Base-by-base conservation (phyloP, 2,329 filamentous ascomycete species). In the Mycocentrospora acerina region DNA sequence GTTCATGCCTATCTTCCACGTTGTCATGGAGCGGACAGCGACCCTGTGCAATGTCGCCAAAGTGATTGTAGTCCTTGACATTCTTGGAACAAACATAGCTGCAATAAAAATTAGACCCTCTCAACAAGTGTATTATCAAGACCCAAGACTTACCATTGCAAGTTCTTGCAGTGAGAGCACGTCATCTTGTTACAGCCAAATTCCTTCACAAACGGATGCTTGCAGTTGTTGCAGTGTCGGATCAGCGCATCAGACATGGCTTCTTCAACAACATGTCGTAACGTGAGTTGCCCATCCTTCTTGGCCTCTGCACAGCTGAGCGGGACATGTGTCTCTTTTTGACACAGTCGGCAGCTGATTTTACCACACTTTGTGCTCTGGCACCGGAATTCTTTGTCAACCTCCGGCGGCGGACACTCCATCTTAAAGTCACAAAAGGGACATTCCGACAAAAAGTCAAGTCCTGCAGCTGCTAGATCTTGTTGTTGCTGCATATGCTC, bases 401-500 rank as follows among this genome's bases (percentile, higher is more conserved):
- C 68, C 13, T 85, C 80, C 2, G 85, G 68, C 0, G 86, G 79
- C 0, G 80, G 81, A 48, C 81, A 86, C 42, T 89, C 85, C 24
- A 82, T 86, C 28, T 86, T 88, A 69, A 81, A 94, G 15, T 86
- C 82, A 62, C 89, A 95, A 58, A 90, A 93, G 0, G 88, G 88
- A 51, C 89, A 95, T 22, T 78, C 81, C 22, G 79, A 85, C 2
- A 95, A 76, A 44, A 83, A 81, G 27, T 89, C 81, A 24, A 94
- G 76, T 0, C 76, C 80, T 1, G 88, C 86, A 44, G 80, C 72
- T n/a, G 80, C 78, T 26, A 95, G 72, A 16, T 81, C 78, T 13
- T 83, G 77, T 53, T 86, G 80, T 61, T 87, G 82, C 59, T 90
- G 85, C 35, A 90, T 77, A 15, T 80, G 76, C 39, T 86, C 84